Evolutionary conservation across 2,329 filamentous ascomycete genomes (phyloP).

Genomic region (Alternaria alternata): DNA sequence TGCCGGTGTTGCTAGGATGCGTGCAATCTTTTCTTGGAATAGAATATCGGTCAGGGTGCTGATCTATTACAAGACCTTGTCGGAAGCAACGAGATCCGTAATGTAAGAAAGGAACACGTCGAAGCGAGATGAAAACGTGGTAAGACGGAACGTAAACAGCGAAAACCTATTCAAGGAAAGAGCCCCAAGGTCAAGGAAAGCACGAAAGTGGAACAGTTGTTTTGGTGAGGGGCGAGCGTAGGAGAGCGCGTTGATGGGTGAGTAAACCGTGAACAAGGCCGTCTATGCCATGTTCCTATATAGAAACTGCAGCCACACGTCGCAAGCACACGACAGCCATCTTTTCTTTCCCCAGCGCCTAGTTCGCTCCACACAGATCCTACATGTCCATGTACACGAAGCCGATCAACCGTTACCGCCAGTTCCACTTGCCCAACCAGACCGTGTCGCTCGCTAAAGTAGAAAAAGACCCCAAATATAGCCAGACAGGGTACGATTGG

Average conservation of each 20-base stretch:
- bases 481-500: slow-evolving; percentile 20
- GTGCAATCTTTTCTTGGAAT: slow-evolving; percentile 16
- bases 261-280: slow-evolving; percentile 4
- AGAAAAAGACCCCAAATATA: slow-evolving; percentile 32
- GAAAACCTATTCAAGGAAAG: neutral
- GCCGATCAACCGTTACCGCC: slow-evolving; percentile 16
- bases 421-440: slow-evolving; percentile 17
- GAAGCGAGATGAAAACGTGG: neutral
- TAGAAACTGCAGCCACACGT: slow-evolving; percentile 1
- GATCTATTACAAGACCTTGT: slow-evolving; percentile 1
- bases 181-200: neutral
- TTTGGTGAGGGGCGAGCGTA: neutral
- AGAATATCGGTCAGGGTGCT: slow-evolving; percentile 1
- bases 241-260: neutral
- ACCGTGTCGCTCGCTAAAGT: neutral
- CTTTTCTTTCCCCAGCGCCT: slow-evolving; percentile 10
- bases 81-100: neutral
- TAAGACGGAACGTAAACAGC: neutral
- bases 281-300: slow-evolving; percentile 13
- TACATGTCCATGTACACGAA: slow-evolving; percentile 1
- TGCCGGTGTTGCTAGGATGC: neutral
- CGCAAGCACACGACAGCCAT: slow-evolving; percentile 2
- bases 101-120: neutral
- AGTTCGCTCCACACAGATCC: neutral
- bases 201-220: neutral